Base-by-base conservation (phyloP, 2,329 filamentous ascomycete species). In the Cercospora beticola region DNA sequence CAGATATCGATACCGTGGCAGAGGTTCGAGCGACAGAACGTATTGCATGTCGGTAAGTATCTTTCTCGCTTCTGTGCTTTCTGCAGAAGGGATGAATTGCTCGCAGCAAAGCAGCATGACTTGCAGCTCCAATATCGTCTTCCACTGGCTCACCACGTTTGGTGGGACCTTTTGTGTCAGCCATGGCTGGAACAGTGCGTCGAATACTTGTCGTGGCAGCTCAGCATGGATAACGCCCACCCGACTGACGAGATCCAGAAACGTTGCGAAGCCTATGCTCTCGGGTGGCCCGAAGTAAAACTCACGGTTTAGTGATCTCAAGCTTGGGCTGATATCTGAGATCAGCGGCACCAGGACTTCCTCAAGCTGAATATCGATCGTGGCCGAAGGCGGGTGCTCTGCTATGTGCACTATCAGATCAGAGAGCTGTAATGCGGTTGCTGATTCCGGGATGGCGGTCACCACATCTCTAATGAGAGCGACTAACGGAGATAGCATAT, bases 71-170 rank as follows among this genome's bases (percentile, higher is more conserved):
- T 81, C 71, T 2, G 28, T 23, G 3, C 49, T 52, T n/a, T 54
- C 64, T 4, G 62, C 18, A 5, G 30, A 57, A 14, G 69, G 66
- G 1, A 81, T 67, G 36, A 77, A 78, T 31, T 78, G 77, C 64
- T 84, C 81, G 7, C 74, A 74, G 16, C 84, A 78, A 0, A 85
- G 65, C 1, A 85, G 73, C 74, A 84, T 79, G 18, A 80, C 76
- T 65, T 85, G 83, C 9, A 85, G 74, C 66, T 85, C 83, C n/a
- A 83, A 69, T 0, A 80, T 79, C n/a, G 80, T 78, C 71, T 85
- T 85, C 82, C 82, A 85, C 58, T 81, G 80, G 68, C 77, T 81
- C 46, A 84, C 81, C 40, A 82, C 80, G 4, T 81, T 81, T 9
- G 81, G 75, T 3, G 82, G 81, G 10, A 76, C 71, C 68, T 79